Conservation (phyloP, 208 protist genomes). For the Trypanosoma cruzi region DNA sequence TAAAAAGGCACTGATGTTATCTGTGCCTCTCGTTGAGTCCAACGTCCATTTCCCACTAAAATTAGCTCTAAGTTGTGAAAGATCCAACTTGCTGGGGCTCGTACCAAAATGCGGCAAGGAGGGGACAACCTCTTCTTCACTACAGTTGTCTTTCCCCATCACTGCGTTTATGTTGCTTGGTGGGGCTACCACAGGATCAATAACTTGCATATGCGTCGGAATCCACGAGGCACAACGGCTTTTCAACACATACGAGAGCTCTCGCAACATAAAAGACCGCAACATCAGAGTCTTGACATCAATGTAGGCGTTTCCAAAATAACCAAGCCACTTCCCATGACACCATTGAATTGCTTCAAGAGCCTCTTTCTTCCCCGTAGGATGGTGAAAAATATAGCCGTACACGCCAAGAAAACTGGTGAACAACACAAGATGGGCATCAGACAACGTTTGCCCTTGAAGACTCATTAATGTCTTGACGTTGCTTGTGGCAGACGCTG, state of each 20-base stretch:
- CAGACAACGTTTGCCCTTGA: conserved; percentile 33
- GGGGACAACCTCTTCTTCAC: conserved; percentile 18
- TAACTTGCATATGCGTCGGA: conserved; percentile 28
- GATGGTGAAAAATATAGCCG: conserved; percentile 63
- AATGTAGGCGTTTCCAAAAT: conserved; percentile 38
- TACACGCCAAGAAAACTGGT: conserved; percentile 46
- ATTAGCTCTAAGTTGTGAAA: conserved; percentile 47
- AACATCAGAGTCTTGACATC: conserved; percentile 48
- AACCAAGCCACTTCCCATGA: conserved; percentile 55
- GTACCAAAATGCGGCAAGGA: conserved; percentile 21
- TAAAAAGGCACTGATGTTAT: conserved; percentile 41
- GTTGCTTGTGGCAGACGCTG: conserved; percentile 29
- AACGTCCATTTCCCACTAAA: conserved; percentile 52
- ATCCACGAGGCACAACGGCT: conserved; percentile 37
- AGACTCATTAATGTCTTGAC: conserved; percentile 31
- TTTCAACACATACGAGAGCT: conserved; percentile 46
- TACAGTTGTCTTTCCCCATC: neutral
- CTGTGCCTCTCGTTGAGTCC: conserved; percentile 25
- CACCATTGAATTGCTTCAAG: conserved; percentile 50
- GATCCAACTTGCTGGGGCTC: conserved; percentile 33
- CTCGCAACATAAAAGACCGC: conserved; percentile 55
- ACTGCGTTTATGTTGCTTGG: conserved; percentile 5
- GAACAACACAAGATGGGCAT: conserved; percentile 50
- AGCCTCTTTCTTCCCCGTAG: conserved; percentile 29
- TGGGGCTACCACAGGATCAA: conserved; percentile 46